These are phyloP conservation scores for Aspergillus luchuensis DNA, from an alignment of 2,329 filamentous ascomycete genomes.

Conservation along the genomic window DNA sequence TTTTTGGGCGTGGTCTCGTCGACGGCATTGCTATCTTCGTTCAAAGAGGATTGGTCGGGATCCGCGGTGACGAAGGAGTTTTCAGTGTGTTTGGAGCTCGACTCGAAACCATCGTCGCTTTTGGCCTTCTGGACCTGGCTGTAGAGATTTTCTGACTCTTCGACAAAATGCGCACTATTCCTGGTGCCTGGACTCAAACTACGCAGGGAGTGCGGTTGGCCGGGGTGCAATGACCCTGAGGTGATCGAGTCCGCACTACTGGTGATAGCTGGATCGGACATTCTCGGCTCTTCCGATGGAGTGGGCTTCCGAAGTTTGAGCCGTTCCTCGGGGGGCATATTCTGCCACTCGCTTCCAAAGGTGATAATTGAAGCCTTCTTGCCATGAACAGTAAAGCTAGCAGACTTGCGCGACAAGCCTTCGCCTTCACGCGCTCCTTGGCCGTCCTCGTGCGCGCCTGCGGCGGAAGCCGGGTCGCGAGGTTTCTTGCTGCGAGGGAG, in stretches of 20 bases:
- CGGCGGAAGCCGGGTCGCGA: constrained; percentile 68
- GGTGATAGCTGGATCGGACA: constrained; percentile 34
- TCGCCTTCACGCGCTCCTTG: constrained; percentile 57
- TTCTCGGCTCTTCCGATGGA: constrained; percentile 40
- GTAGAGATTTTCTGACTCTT: constrained; percentile 23
- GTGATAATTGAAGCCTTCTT: constrained; percentile 98
- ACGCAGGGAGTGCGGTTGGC: constrained; percentile 62
- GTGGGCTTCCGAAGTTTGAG: constrained; percentile 62
- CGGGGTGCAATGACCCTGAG: constrained; percentile 31
- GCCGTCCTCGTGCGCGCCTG: constrained; percentile 55
- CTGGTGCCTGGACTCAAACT: constrained; percentile 69
- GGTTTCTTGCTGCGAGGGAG: constrained; percentile 73
- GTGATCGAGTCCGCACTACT: constrained; percentile 31
- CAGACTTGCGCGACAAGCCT: constrained; percentile 73
- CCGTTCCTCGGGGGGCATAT: constrained; percentile 72
- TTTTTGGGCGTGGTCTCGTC: constrained; percentile 23
- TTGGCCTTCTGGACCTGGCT: constrained; percentile 12
- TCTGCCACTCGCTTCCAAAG: constrained; percentile 90
- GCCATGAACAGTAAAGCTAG: constrained; percentile 93
- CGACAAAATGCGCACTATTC: constrained; percentile 48
- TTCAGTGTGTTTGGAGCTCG: constrained; percentile 8
- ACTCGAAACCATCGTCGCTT: constrained; percentile 11
- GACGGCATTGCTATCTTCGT: constrained; percentile 12
- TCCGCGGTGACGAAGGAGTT: constrained; percentile 3
- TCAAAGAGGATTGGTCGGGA: constrained; percentile 3